Percentiles rank a stretch among this genome's conserved stretches.
Evolutionary conservation across 225 moss, liverwort and hornwort genomes (phyloP).

Genomic region (Physcomitrium patens): DNA sequence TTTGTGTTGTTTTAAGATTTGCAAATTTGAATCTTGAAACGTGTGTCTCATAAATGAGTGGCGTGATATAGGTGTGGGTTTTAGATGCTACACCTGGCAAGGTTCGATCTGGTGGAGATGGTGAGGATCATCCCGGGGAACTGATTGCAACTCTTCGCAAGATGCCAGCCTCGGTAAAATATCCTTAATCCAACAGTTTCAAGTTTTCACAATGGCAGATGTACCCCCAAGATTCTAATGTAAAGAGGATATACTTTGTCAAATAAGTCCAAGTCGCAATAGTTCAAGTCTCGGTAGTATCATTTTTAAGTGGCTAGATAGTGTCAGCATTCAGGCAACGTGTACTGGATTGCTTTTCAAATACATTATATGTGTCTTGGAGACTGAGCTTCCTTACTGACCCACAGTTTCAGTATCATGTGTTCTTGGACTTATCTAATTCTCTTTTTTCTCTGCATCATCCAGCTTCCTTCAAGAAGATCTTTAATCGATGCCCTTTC

Average conservation of each 20-base stretch:
- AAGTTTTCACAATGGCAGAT: not conserved
- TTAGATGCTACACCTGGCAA: conserved; percentile 97
- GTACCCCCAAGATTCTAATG: not conserved
- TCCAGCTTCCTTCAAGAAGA: conserved; percentile 71
- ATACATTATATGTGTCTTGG: no score
- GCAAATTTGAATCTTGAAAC: not conserved
- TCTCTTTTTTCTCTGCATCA: conserved; percentile 35
- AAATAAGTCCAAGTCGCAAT: not conserved
- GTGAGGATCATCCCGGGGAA: conserved; percentile 91
- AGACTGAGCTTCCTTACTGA: not conserved
- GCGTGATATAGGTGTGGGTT: conserved; percentile 79
- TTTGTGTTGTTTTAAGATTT: no score
- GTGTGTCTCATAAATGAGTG: conserved; percentile 16
- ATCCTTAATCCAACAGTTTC: not conserved
- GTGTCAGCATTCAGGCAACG: not conserved
- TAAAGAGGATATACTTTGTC: not conserved
- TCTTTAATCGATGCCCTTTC: conserved; percentile 72
- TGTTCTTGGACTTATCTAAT: conserved; percentile 14
- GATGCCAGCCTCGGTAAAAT: conserved; percentile 70
- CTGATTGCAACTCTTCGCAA: conserved; percentile 72
- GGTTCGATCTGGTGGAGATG: conserved; percentile 85
- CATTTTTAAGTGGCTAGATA: not conserved
- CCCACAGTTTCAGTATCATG: conserved; percentile 12
- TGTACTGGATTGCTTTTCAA: not conserved
- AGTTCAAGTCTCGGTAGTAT: not conserved